Base-by-base conservation (phyloP, 2,329 filamentous ascomycete genomes). In the Verticillium nubilum region DNA sequence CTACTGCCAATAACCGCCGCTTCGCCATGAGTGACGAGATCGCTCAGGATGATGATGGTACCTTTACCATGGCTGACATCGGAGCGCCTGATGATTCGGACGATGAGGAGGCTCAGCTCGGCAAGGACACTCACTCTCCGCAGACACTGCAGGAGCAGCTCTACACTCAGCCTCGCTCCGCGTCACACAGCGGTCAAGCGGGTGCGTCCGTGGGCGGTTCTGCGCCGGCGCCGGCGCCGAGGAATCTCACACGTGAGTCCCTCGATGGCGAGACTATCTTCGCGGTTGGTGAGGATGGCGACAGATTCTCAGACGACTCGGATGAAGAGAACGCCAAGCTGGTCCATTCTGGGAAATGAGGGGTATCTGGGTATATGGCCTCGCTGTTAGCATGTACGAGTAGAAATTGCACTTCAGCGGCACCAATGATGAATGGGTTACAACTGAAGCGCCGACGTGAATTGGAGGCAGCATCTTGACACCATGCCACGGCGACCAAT, bases 21-120 rank as follows among this genome's bases (percentile, higher is more conserved):
- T 99, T 99, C 69, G 95, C 95, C 63, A 99, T 99, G 95, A 96
- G 91, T 77, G 95, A 99, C 70, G 95, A 99, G 85, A 89, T 99
- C 70, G 94, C 95, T 2, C 95, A 98, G 83, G 95, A 99, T 68
- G 95, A 99, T 67, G 94, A 98, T 70, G 95, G 95, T 35, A 85
- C 81, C 53, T 99, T 99, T 72, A 95, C 98, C 71, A 96, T 99
- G 71, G 90, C 90, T 55, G 95, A 95, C 59, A 89, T 99, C 63
- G 92, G 91, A 57, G 90, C 91, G 56, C 84, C 84, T 3, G 86
- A 86, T 58, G 84, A 86, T 63, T 86, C 81, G 56, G 82, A 85
- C 59, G 77, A 85, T 35, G 84, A 88, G 68, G 82, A 86, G 69
- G 78, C 79, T 13, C 72, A 78, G 6, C 71, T 81, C 53, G 84